phyloP scores from a whole-genome alignment of 441 rosid species.

The Manihot esculenta region DNA sequence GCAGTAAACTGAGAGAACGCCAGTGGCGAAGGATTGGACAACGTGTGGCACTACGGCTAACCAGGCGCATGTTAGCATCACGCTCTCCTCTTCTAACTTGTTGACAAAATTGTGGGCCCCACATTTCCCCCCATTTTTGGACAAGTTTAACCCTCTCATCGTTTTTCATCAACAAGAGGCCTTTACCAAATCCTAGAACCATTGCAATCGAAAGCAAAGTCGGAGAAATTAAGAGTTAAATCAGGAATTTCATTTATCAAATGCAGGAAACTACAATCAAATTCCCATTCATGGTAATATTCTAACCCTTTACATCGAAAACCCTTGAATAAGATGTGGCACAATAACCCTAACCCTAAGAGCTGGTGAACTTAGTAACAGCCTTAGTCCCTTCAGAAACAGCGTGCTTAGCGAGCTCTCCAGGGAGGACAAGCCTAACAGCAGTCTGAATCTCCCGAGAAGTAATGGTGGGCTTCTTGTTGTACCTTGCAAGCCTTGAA shows the following conservation, averaged over 20 bases:
- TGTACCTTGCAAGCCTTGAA: conserved; percentile 26
- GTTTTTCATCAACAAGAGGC: too few species aligned
- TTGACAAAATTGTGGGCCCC: background rate
- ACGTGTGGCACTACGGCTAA: background rate
- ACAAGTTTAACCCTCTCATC: background rate
- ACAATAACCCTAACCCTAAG: conserved; percentile 22
- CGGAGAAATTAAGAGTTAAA: background rate
- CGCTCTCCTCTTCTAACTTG: background rate
- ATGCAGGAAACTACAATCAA: background rate
- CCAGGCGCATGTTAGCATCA: background rate
- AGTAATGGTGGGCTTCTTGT: conserved; percentile 31
- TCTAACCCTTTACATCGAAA: conserved; percentile 14
- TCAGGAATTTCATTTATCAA: background rate
- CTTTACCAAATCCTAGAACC: background rate
- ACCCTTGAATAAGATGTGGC: background rate
- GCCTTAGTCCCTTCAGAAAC: conserved; percentile 32
- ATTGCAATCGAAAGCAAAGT: background rate
- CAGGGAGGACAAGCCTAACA: conserved; percentile 27
- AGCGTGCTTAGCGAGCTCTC: conserved; percentile 36
- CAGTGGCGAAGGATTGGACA: background rate
- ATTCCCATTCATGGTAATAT: background rate
- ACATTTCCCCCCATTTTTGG: too few species aligned
- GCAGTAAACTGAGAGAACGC: background rate
- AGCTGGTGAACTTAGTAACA: conserved; percentile 33
- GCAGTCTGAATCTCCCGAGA: conserved; percentile 37